Evolutionary conservation across 345 rosid species (phyloP), one percentile per base, ranked within the genome.

Genomic region (Aquilaria sinensis): DNA sequence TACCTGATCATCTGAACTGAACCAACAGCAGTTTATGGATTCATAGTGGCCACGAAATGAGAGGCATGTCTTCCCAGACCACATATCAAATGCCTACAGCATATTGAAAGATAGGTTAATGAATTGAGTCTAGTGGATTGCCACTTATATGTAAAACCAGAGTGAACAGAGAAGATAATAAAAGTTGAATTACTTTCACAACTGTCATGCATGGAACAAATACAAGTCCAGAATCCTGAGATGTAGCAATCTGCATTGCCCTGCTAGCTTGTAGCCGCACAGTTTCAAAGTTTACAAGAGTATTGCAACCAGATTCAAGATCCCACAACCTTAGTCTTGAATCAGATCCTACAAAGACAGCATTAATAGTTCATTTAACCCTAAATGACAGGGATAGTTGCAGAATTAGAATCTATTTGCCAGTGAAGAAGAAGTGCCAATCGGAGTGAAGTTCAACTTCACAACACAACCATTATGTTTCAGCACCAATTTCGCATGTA

Each of bases 241-340:
- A 77, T 29, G 83, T 64, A 34, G 94, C 90, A 62, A 94, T 57
- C 59, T 88, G 92, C 57, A 88, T 83, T 6, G 80, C 74, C 74
- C 82, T 90, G 81, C 72, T 88, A 6, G 90, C 78, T 68, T 94
- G 99, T 9, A 94, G 64, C 67, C 89, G 97, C 41, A 73, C 94
- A 45, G 85, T 93, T 78, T 86, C 98, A 54, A 72, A 90, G 85
- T 94, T 94, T 74, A 94, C 85, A 29, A 90, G 97, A 7, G 98
- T 93, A 67, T 90, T 88, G 83, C 87, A 68, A 67, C 98, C 98
- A 62, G 97, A 88, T 77, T 85, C 86, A 58, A 81, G 67, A 70
- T 93, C 98, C 98, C 98, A 93, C 76, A 90, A 67, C 72, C 96
- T 80, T 80, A 90, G 73, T 78, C 97, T 85, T 33, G 99, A 90